phyloP scores from a whole-genome alignment of 2,329 filamentous ascomycete genomes.

The Fusarium sp. region DNA sequence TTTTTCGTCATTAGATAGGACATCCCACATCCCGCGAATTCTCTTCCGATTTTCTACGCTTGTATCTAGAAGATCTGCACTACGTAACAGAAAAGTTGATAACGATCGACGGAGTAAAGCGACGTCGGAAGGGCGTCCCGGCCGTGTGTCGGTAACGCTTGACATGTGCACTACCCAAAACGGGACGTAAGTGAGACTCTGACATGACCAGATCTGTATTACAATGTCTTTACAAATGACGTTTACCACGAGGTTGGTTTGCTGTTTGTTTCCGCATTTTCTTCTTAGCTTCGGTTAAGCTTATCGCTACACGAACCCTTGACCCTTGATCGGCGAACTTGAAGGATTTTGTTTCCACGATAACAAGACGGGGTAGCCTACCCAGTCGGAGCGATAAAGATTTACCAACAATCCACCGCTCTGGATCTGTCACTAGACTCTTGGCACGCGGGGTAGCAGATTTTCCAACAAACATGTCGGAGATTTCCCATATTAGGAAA shows the following conservation, averaged over 20 bases:
- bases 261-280: background rate
- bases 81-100: background rate
- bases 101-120: background rate
- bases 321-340: background rate
- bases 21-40: background rate
- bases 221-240: background rate
- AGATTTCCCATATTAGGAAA: background rate
- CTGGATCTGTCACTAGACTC: slow-evolving; percentile 1
- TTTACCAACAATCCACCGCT: background rate
- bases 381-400: background rate
- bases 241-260: background rate
- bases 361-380: background rate
- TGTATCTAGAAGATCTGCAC: background rate
- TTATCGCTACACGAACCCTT: background rate
- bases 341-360: background rate
- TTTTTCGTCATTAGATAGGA: background rate
- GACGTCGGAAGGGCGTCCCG: background rate
- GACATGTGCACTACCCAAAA: background rate
- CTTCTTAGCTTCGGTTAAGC: background rate
- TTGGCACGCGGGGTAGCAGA: slow-evolving; percentile 3
- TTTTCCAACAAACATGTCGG: background rate
- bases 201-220: background rate
- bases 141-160: background rate
- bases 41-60: background rate
- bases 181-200: background rate